Conservation (phyloP, 768 basidiomycete genomes). For the Hydnomerulius pinastri region DNA sequence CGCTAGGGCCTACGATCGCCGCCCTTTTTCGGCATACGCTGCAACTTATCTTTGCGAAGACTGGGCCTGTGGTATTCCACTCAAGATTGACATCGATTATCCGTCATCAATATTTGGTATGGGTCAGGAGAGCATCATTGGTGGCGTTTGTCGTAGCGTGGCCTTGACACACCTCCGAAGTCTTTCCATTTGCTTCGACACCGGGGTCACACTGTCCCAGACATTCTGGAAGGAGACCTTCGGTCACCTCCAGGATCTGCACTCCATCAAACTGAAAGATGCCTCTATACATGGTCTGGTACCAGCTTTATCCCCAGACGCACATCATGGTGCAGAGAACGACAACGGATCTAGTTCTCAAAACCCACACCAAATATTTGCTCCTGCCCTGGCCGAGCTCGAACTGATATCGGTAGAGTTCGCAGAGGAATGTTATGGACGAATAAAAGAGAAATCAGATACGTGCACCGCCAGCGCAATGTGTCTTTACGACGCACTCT, state of each 20-base stretch:
- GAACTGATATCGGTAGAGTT: constrained; percentile 12
- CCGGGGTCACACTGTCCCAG: constrained; percentile 4
- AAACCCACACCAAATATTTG: constrained; percentile 12
- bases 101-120: constrained; percentile 4
- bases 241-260: constrained; percentile 15
- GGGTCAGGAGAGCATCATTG: constrained; percentile 15
- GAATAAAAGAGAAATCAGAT: neutral
- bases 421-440: constrained; percentile 3
- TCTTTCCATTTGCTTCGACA: constrained; percentile 12
- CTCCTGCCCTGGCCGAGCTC: constrained; percentile 15
- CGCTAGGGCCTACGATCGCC: constrained; percentile 8
- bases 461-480: constrained; percentile 3
- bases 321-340: neutral
- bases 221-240: constrained; percentile 20
- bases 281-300: constrained; percentile 12
- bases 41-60: constrained; percentile 11
- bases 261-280: constrained; percentile 9
- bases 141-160: constrained; percentile 12
- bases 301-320: constrained; percentile 1
- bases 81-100: constrained; percentile 14
- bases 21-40: constrained; percentile 12
- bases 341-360: neutral
- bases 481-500: constrained; percentile 22
- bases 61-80: constrained; percentile 21
- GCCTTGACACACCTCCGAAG: constrained; percentile 13